Evolutionary conservation across 768 basidiomycete genomes (phyloP).

Genomic region (Chiua virens): DNA sequence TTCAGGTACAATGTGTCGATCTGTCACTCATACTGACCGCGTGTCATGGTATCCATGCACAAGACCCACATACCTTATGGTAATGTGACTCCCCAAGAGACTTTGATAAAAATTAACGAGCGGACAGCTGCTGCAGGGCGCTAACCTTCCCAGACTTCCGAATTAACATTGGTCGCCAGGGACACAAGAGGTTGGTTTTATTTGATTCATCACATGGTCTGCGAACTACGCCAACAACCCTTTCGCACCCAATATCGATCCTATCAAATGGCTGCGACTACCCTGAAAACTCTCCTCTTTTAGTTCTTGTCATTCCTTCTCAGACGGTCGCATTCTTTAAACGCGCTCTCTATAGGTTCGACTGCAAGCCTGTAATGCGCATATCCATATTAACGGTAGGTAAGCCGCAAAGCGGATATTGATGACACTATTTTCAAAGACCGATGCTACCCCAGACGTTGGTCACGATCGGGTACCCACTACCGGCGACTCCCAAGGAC

Average conservation of each 20-base stretch:
- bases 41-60: background rate
- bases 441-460: constrained; percentile 1
- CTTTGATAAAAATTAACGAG: background rate
- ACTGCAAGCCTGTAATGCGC: background rate
- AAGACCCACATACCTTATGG: background rate
- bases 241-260: constrained; percentile 11
- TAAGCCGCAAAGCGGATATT: constrained; percentile 25
- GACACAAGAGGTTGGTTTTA: background rate
- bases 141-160: background rate
- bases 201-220: constrained; percentile 5
- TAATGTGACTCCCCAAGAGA: background rate
- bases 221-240: constrained; percentile 13
- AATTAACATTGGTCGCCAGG: background rate
- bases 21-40: constrained; percentile 1
- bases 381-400: constrained; percentile 7
- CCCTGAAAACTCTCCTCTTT: constrained; percentile 10
- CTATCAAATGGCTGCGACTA: constrained; percentile 5
- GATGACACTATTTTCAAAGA: constrained; percentile 1
- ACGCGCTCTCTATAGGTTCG: constrained; percentile 1
- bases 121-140: background rate
- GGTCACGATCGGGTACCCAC: background rate
- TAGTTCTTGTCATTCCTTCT: constrained; percentile 11
- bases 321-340: constrained; percentile 4
- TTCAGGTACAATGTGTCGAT: constrained; percentile 13
- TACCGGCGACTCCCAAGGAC: background rate